phyloP scores from a whole-genome alignment of 148 eudicot species.

The Nyssa sinensis region DNA sequence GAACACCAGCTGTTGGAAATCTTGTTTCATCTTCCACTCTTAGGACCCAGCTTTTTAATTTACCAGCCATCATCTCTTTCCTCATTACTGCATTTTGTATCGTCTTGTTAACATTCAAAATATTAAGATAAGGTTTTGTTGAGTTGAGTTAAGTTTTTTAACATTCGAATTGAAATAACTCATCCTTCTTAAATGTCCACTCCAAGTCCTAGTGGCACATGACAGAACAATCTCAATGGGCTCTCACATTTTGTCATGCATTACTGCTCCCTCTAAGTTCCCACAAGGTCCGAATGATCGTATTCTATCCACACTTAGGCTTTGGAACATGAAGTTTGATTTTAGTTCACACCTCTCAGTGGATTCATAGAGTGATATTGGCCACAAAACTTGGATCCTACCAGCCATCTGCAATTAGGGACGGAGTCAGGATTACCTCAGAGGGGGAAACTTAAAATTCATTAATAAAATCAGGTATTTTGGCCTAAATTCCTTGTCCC shows the following conservation, averaged over 20 bases:
- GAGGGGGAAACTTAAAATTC: constrained; percentile 1
- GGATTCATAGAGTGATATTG: constrained; percentile 67
- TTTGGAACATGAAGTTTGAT: not conserved
- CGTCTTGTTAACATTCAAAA: no score
- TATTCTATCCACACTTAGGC: not conserved
- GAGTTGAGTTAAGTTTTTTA: no score
- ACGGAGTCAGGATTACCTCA: no score
- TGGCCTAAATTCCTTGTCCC: constrained; percentile 68
- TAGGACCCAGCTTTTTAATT: no score
- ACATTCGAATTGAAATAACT: not conserved
- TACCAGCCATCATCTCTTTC: not conserved
- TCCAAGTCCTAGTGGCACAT: not conserved
- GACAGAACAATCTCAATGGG: not conserved
- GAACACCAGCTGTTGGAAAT: no score
- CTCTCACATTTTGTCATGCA: not conserved
- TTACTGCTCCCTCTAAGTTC: no score
- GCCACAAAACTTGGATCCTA: constrained; percentile 77
- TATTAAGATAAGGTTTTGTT: no score
- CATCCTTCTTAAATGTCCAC: not conserved
- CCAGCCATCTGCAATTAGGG: constrained; percentile 86
- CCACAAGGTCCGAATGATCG: no score
- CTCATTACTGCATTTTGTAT: not conserved
- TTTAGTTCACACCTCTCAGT: constrained; percentile 56
- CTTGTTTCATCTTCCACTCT: no score
- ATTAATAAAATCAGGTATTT: not conserved